Evolutionary conservation across 1,284 basidiomycete genomes (phyloP).

Genomic region (Pseudozyma thailandica): DNA sequence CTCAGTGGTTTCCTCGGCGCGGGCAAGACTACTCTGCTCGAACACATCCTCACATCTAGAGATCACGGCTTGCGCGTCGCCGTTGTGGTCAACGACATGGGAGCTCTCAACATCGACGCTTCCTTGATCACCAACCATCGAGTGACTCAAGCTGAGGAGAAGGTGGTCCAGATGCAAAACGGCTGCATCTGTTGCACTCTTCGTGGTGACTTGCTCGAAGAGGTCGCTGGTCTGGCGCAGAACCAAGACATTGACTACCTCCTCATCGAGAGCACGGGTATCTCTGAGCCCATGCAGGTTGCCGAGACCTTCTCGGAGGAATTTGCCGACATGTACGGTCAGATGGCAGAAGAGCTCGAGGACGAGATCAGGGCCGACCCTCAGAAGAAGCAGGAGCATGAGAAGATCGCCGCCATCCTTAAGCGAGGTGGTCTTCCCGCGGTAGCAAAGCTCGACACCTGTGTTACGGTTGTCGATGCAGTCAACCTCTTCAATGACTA

Average conservation of each 20-base stretch:
- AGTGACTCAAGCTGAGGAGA: conserved; percentile 69
- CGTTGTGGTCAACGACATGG: conserved; percentile 71
- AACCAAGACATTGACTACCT: conserved; percentile 69
- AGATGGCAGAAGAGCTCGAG: conserved; percentile 62
- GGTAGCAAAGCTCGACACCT: conserved; percentile 64
- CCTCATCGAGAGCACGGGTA: conserved; percentile 70
- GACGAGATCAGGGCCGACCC: conserved; percentile 45
- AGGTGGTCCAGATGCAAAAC: conserved; percentile 70
- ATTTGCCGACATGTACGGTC: conserved; percentile 64
- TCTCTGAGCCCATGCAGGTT: conserved; percentile 70
- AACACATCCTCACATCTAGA: conserved; percentile 69
- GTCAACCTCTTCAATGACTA: conserved; percentile 69
- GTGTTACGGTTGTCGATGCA: conserved; percentile 56
- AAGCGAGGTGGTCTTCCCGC: conserved; percentile 69
- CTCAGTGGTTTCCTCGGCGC: conserved; percentile 70
- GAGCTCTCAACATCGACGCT: conserved; percentile 70
- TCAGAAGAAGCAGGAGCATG: conserved; percentile 54
- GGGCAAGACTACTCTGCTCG: conserved; percentile 71
- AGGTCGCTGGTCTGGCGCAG: conserved; percentile 69
- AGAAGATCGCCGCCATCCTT: conserved; percentile 69
- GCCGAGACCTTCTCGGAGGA: conserved; percentile 69
- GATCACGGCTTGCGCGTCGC: conserved; percentile 69
- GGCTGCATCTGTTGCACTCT: conserved; percentile 72
- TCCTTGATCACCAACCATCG: conserved; percentile 69
- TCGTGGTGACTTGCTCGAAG: conserved; percentile 71